These are phyloP conservation scores for Trichoderma aggressivum DNA, from an alignment of 2,329 filamentous ascomycete genomes.

Conservation along the genomic window DNA sequence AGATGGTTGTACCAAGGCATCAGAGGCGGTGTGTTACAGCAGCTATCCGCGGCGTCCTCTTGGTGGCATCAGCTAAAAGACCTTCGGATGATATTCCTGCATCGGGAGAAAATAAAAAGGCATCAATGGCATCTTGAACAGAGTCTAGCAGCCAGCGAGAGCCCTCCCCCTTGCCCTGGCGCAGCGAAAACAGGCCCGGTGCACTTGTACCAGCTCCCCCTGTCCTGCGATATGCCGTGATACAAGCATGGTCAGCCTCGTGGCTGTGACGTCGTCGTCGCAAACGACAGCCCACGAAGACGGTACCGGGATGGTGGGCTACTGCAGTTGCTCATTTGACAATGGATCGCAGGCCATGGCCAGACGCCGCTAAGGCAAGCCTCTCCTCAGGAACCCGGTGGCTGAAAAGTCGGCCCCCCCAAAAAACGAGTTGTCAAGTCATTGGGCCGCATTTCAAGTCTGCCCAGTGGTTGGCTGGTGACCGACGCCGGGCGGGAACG, in stretches of 20 bases:
- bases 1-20: neutral
- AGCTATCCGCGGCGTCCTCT: slow-evolving; percentile 6
- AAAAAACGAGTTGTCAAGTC: slow-evolving; percentile 10
- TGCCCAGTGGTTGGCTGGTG: slow-evolving; percentile 19
- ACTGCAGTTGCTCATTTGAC: slow-evolving; percentile 32
- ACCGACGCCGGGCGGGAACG: neutral
- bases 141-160: neutral
- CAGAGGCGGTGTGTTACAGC: slow-evolving; percentile 14
- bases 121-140: neutral
- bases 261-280: slow-evolving; percentile 17
- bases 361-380: slow-evolving; percentile 9
- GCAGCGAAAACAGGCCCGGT: neutral
- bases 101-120: neutral
- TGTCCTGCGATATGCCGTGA: slow-evolving; percentile 6
- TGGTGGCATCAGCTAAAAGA: neutral
- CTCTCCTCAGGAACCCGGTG: slow-evolving; percentile 17
- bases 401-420: slow-evolving; percentile 16
- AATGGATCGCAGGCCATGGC: slow-evolving; percentile 27
- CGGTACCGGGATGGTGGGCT: slow-evolving; percentile 30
- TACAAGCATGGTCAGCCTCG: slow-evolving; percentile 12
- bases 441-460: slow-evolving; percentile 14
- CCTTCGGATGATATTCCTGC: neutral
- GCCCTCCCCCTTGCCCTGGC: neutral
- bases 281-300: slow-evolving; percentile 22
- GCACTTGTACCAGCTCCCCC: slow-evolving; percentile 1